These are phyloP conservation scores for Erythrophleum fordii DNA, from an alignment of 306 rosid species.

Conservation along the genomic window DNA sequence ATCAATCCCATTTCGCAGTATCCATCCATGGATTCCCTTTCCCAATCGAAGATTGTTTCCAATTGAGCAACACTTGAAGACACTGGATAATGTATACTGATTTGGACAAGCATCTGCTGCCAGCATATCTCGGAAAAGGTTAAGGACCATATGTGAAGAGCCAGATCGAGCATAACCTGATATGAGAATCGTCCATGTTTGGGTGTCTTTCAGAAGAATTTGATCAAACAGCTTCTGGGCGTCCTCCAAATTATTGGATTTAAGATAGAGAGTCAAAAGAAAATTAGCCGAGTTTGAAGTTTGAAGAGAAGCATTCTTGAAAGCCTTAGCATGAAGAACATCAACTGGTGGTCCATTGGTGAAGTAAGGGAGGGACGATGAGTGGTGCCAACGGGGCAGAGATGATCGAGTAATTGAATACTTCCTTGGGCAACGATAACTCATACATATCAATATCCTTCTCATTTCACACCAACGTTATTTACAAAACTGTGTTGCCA, in stretches of 20 bases:
- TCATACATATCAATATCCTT: conserved; percentile 7
- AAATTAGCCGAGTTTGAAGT: conserved; percentile 49
- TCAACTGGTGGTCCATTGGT: conserved; percentile 25
- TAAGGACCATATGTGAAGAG: conserved; percentile 48
- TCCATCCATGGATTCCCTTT: conserved; percentile 82
- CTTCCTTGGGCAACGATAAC: conserved; percentile 28
- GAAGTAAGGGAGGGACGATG: conserved; percentile 34
- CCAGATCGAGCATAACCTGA: conserved; percentile 69
- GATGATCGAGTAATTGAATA: conserved; percentile 14
- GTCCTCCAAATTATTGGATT: conserved; percentile 52
- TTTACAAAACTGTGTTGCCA: not conserved
- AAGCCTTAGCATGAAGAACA: conserved; percentile 59
- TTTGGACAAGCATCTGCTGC: conserved; percentile 64
- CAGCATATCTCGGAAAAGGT: conserved; percentile 71
- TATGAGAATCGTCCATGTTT: conserved; percentile 76
- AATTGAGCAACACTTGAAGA: conserved; percentile 65
- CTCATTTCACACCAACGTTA: not conserved
- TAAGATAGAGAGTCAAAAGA: conserved; percentile 43
- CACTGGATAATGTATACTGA: conserved; percentile 70
- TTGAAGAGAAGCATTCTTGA: conserved; percentile 61
- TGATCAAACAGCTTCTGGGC: conserved; percentile 77
- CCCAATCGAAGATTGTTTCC: conserved; percentile 55
- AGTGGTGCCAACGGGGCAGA: conserved; percentile 43
- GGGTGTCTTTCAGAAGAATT: conserved; percentile 60
- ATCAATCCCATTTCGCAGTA: conserved; percentile 63